These are phyloP conservation scores for Fraxinus cuspidata DNA, from an alignment of 257 asterid genomes.

Conservation along the genomic window DNA sequence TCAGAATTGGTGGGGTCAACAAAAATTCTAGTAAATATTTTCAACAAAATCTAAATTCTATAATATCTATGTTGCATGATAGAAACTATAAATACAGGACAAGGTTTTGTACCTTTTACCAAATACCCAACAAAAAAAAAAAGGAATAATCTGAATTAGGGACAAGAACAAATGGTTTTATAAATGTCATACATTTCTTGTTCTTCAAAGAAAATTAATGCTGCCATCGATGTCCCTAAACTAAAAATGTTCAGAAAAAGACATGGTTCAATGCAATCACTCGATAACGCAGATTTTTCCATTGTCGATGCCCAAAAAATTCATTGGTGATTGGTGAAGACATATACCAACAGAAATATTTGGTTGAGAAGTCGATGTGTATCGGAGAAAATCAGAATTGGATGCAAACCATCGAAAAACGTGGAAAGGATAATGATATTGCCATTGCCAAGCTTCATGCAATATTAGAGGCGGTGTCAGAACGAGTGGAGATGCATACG, in stretches of 20 bases:
- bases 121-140: neutral
- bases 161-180: slow-evolving; percentile 15
- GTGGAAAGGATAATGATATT: neutral
- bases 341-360: neutral
- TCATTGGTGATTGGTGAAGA: neutral
- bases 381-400: neutral
- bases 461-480: slow-evolving; percentile 39
- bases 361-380: neutral
- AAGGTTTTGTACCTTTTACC: neutral
- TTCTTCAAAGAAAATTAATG: slow-evolving; percentile 14
- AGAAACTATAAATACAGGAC: slow-evolving; percentile 8
- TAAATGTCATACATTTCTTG: slow-evolving; percentile 15
- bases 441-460: slow-evolving; percentile 32
- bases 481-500: slow-evolving; percentile 42
- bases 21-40: neutral
- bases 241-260: neutral
- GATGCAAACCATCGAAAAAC: slow-evolving; percentile 14
- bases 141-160: neutral
- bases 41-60: slow-evolving; percentile 2
- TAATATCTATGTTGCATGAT: neutral
- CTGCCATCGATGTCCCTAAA: slow-evolving; percentile 1
- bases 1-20: neutral
- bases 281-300: neutral
- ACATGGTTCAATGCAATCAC: neutral
- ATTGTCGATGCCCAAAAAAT: neutral